Evolutionary conservation across 2,329 filamentous ascomycete species (phyloP), one percentile per base, ranked within the genome.

Genomic region (Fusarium denticulatum): DNA sequence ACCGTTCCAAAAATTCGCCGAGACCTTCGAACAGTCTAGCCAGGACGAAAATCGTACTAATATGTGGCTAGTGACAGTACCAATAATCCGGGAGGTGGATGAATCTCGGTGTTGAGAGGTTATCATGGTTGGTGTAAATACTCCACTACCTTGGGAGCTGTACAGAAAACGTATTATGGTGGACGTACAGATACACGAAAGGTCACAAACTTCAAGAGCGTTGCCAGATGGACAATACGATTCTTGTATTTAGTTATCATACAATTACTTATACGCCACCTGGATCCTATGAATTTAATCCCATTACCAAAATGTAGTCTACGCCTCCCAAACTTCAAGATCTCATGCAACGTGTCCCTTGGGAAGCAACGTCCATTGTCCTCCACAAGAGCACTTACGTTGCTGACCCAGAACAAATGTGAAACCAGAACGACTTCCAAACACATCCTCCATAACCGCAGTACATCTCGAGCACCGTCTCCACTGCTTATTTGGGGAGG

Each of bases 371-470:
- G 83, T 86, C 86, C 88, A 88, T 58, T 83, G 82, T 6, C 88
- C 89, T 13, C 86, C 86, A 70, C 89, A 91, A 10, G 84, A 83
- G 68, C 89, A 91, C 75, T 84, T 85, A 30, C 87, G 82, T 79
- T 89, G 87, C 77, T 90, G 88, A 18, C 82, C 82, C 49, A 90
- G 77, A 40, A 90, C 83, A 78, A 89, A 89, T 7, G 82, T 84
- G 64, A 87, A 85, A 3, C 88, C 88, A 1, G 88, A 85, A 67
- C 84, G 83, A 30, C 81, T 81, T 20, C 81, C 83, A 34, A 79
- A 81, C 1, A 88, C 81, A 70, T 93, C 90, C 76, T 91, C 90
- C 85, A 92, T 92, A n/a, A 92, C 85, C 55, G 88, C 85, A 49
- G 89, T 86, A 79, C 91, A 93, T 43, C 91, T 84, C 26, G 88